phyloP scores from a whole-genome alignment of 106 monocot species.

The Acanthochlamys bracteata region DNA sequence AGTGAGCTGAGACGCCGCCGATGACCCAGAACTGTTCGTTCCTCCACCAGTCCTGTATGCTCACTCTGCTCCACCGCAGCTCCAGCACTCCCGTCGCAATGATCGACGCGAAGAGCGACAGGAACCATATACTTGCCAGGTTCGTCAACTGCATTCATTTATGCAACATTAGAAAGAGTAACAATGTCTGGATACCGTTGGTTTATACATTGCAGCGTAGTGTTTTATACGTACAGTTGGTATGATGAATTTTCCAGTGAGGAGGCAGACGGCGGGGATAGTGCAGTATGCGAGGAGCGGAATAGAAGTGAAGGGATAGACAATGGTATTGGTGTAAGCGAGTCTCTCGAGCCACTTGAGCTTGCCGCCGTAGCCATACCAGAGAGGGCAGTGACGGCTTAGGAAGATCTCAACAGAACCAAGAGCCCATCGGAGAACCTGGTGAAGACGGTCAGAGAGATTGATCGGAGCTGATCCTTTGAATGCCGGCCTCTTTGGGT shows the following conservation, averaged over 20 bases:
- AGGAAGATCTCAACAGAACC: constrained; percentile 94
- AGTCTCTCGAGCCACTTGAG: constrained; percentile 81
- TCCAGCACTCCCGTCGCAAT: constrained; percentile 85
- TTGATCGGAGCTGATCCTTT: constrained; percentile 94
- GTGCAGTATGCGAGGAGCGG: constrained; percentile 87
- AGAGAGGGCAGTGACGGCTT: constrained; percentile 89
- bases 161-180: neutral
- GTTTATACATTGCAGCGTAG: neutral
- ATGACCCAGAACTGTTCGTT: constrained; percentile 99
- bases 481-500: constrained; percentile 67
- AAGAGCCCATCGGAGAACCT: constrained; percentile 90
- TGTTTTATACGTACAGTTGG: constrained; percentile 44
- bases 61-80: constrained; percentile 84
- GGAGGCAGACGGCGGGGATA: constrained; percentile 87
- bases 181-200: neutral
- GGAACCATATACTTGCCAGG: constrained; percentile 83
- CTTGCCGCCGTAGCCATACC: constrained; percentile 86
- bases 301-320: constrained; percentile 89
- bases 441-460: constrained; percentile 78
- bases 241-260: constrained; percentile 97
- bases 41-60: constrained; percentile 98
- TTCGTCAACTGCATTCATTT: constrained; percentile 44
- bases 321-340: constrained; percentile 91
- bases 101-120: constrained; percentile 86
- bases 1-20: constrained; percentile 88